A percentile compares a stretch with the other conserved stretches of the same genome.
These are phyloP conservation scores for Colletotrichum sidae DNA, from an alignment of 2,329 filamentous ascomycete species.

Conservation along the genomic window DNA sequence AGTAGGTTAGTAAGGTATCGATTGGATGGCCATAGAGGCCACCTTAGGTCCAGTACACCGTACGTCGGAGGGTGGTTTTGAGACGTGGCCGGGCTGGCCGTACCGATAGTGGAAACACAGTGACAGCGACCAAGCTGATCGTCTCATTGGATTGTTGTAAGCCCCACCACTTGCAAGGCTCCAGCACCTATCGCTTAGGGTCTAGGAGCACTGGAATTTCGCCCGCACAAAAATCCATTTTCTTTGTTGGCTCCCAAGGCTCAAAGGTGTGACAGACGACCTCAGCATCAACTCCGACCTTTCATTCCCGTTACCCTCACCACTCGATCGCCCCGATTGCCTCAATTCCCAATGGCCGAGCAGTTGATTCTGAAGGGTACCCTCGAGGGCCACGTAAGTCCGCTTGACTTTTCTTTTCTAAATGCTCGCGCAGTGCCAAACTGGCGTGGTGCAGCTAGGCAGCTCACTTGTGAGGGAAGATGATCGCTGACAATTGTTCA, in stretches of 20 bases:
- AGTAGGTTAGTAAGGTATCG: too few relatives aligned
- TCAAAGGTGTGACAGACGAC: constrained; percentile 33
- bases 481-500: constrained; percentile 46
- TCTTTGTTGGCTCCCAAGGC: constrained; percentile 41
- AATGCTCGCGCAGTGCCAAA: constrained; percentile 40
- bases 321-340: constrained; percentile 54
- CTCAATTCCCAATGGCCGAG: constrained; percentile 79
- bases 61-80: too few relatives aligned
- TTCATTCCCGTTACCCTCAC: constrained; percentile 46
- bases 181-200: constrained; percentile 4
- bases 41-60: too few relatives aligned
- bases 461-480: too few relatives aligned
- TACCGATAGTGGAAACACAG: too few relatives aligned
- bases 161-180: constrained; percentile 13
- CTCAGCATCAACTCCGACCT: constrained; percentile 48
- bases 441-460: constrained; percentile 35
- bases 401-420: constrained; percentile 36
- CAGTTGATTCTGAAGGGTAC: constrained; percentile 96
- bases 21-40: too few relatives aligned
- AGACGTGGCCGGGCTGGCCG: too few relatives aligned
- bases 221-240: constrained; percentile 64
- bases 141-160: background rate
- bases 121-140: too few relatives aligned
- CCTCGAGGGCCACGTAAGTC: constrained; percentile 93
- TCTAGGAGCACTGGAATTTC: constrained; percentile 49